These are phyloP conservation scores for Tuber brumale DNA, from an alignment of 495 filamentous ascomycete species.

Conservation along the genomic window DNA sequence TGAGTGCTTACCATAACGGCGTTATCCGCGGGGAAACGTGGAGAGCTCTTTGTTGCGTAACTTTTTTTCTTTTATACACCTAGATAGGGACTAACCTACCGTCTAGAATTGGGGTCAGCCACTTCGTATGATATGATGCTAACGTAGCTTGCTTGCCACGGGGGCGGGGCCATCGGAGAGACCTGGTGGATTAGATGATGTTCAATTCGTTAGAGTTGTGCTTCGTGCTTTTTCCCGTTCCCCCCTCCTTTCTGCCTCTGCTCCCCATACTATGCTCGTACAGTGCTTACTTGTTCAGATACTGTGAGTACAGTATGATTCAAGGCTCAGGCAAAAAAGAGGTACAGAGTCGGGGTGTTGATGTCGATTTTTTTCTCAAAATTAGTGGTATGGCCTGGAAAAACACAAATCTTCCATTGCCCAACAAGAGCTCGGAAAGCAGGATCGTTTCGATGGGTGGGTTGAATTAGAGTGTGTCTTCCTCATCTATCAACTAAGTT, in stretches of 20 bases:
- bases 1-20: background rate
- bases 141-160: background rate
- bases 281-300: background rate
- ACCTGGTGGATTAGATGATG: background rate
- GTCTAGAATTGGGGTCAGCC: background rate
- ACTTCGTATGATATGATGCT: background rate
- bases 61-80: background rate
- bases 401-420: no score
- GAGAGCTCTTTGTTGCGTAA: background rate
- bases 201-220: background rate
- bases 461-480: no score
- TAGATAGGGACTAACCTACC: background rate
- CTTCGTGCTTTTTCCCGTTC: background rate
- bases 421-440: no score
- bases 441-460: no score
- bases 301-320: no score
- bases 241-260: background rate
- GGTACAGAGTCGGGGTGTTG: no score
- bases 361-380: no score
- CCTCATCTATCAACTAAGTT: no score
- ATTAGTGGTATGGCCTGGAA: no score
- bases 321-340: no score
- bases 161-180: background rate
- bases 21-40: background rate
- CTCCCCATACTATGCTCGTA: background rate